Conservation (phyloP, 192 early-diverging fungal genomes). For the Entomortierella beljakovae region DNA sequence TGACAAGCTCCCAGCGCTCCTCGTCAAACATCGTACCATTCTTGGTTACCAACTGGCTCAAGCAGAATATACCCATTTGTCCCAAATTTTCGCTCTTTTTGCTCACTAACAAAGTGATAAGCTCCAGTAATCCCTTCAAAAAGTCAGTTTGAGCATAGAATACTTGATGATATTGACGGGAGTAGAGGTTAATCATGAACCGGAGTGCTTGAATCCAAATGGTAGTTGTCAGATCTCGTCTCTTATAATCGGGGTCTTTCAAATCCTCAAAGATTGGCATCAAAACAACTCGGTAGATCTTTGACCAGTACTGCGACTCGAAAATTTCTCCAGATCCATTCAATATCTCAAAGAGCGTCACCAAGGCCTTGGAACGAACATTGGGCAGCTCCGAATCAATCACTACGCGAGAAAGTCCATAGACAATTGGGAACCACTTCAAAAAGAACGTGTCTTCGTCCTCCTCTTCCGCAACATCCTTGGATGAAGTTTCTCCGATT, state of each 20-base stretch:
- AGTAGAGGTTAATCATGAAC: constrained; percentile 86
- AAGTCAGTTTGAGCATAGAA: constrained; percentile 80
- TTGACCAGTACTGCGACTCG: constrained; percentile 83
- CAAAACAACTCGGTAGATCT: constrained; percentile 84
- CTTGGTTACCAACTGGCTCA: constrained; percentile 88
- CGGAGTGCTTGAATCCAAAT: constrained; percentile 93
- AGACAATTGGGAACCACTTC: constrained; percentile 63
- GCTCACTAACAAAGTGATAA: constrained; percentile 60
- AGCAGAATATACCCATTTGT: constrained; percentile 88
- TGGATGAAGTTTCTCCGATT: constrained; percentile 70
- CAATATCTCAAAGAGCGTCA: constrained; percentile 86
- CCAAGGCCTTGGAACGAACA: constrained; percentile 71
- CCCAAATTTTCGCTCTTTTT: constrained; percentile 88
- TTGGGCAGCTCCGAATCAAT: constrained; percentile 56
- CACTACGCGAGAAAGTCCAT: constrained; percentile 57
- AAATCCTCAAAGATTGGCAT: constrained; percentile 95
- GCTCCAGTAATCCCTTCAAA: constrained; percentile 81
- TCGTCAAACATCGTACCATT: constrained; percentile 81
- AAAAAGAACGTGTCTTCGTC: constrained; percentile 61
- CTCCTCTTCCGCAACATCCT: constrained; percentile 60
- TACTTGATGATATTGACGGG: constrained; percentile 75
- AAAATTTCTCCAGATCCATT: constrained; percentile 84
- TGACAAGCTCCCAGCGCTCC: constrained; percentile 81
- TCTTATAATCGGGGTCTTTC: constrained; percentile 79
- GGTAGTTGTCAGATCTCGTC: constrained; percentile 87